Evolutionary conservation across 768 basidiomycete genomes (phyloP), one percentile per base, ranked within the genome.

Genomic region (Aureoboletus auriporus): DNA sequence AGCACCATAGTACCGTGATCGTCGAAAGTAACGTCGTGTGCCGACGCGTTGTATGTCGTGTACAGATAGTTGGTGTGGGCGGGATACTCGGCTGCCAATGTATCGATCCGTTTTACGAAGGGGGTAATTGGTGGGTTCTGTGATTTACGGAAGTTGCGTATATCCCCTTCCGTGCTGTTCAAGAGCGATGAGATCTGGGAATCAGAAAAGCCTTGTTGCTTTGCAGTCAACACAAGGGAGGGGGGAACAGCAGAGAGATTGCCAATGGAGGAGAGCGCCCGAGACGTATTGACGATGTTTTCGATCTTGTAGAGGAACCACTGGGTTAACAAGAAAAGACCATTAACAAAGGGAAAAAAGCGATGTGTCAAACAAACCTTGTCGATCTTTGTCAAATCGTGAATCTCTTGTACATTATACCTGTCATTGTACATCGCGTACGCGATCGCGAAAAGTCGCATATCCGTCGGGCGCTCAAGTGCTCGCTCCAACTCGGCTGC

Each of bases 231-330:
- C 82, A 98, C 85, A 53, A 97, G 78, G 27, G 89, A 83, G 41
- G 80, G 69, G 64, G 83, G 78, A 47, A 94, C 75, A 8, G 77
- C 73, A 23, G 85, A 80, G 44, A 96, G 67, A 17, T 85, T 79
- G 29, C 82, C 80, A 6, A 82, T 82, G 28, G 77, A 75, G 63
- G 85, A 83, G 56, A 99, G 73, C 6, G 78, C 75, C 55, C 80
- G 82, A 63, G 87, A 86, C 0, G 93, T 92, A 60, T 86, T 82
- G 48, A 98, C 93, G 51, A 99, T 97, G 70, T 98, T 99, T 73
- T 98, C 94, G 44, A 99, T 87, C 75, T 98, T 99, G 80, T 96
- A 86, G 50, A 99, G 73, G 80, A 91, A 99, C 96, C 96, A 98
- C 87, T 93, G 48, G 8, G 20, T 2, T 4, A 28, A 31, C 8